A percentile compares a stretch with the other conserved stretches of the same genome.
Conservation (phyloP, 2,329 filamentous ascomycete species). For the Colletotrichum somersetense region DNA sequence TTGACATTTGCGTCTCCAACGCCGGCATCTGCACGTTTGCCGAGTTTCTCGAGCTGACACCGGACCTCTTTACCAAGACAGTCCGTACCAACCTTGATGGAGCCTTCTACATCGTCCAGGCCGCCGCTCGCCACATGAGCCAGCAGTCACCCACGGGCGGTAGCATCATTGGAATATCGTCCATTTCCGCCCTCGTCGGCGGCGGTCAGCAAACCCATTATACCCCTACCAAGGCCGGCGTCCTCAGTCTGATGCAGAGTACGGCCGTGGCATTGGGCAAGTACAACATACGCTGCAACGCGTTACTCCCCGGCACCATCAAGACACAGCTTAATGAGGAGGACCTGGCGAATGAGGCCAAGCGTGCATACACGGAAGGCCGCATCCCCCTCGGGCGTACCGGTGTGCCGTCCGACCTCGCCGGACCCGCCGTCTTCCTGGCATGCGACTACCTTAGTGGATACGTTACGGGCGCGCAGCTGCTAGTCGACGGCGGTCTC, state of each 20-base stretch:
- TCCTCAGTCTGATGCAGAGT: constrained; percentile 86
- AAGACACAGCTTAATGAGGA: constrained; percentile 87
- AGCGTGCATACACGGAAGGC: constrained; percentile 83
- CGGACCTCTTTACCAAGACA: constrained; percentile 78
- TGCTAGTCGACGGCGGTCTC: constrained; percentile 88
- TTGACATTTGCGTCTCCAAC: constrained; percentile 89
- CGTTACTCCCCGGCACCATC: constrained; percentile 85
- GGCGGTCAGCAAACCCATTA: constrained; percentile 86
- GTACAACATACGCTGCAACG: constrained; percentile 85
- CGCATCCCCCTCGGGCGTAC: constrained; percentile 83
- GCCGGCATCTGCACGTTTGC: constrained; percentile 90
- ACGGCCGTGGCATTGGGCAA: constrained; percentile 82
- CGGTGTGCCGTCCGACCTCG: constrained; percentile 80
- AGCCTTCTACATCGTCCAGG: constrained; percentile 89
- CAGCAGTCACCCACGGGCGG: constrained; percentile 75
- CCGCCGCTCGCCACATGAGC: constrained; percentile 87
- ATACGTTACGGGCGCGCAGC: constrained; percentile 85
- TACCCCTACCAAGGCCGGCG: constrained; percentile 88
- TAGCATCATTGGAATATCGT: constrained; percentile 82
- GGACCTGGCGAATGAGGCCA: constrained; percentile 79
- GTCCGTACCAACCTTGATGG: constrained; percentile 86
- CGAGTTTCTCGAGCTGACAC: constrained; percentile 82
- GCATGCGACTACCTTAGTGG: constrained; percentile 82
- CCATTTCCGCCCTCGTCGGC: constrained; percentile 81
- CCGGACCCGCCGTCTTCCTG: constrained; percentile 87